Base-by-base conservation (phyloP, 768 basidiomycete species). In the Exsudoporus frostii region DNA sequence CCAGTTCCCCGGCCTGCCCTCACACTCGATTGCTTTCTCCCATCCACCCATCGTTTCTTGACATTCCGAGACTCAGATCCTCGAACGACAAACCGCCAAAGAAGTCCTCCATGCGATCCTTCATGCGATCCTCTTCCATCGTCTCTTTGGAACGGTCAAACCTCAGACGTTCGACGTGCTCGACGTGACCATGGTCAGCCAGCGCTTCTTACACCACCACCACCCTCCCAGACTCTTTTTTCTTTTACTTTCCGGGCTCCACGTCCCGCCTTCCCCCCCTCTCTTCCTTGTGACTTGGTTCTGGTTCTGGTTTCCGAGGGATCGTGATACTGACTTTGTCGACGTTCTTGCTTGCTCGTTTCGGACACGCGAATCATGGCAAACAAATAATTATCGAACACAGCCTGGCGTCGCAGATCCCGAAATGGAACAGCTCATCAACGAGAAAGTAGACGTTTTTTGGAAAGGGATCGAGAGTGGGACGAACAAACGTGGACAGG, bases 61-160 rank as follows among this genome's bases (percentile, higher is more conserved):
- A n/a, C n/a, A n/a, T n/a, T n/a, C 32, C 19, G 11, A n/a, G 5
- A 13, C n/a, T 9, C 60, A 91, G 90, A 75, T 83, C 41, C 74
- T 92, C 45, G 90, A 92, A 68, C 81, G 90, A 24, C 79, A 77
- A 45, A 84, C 80, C 17, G 79, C 82, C 34, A 86, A 84, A 67
- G 90, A 92, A 58, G 87, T 86, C 40, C 78, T 92, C 7, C 79
- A 78, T 50, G 90, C 83, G 4, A 75, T 91, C 48, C 77, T 93
- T n/a, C 91, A 92, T 61, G 76, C 88, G 0, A 86, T 92, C 44
- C 73, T 92, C 15, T 92, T 93, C 65, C 90, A 93, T 64, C 81
- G 90, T 8, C 74, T 91, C 19, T 90, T 92, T 63, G 91, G 90
- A 4, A 84, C 82, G 0, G 79, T 92, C 39, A 89, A 85, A 59